A percentile compares a stretch with the other conserved stretches of the same genome.
Evolutionary conservation across 2,329 filamentous ascomycete species (phyloP).

Genomic region (Trichoderma citrinoviride): DNA sequence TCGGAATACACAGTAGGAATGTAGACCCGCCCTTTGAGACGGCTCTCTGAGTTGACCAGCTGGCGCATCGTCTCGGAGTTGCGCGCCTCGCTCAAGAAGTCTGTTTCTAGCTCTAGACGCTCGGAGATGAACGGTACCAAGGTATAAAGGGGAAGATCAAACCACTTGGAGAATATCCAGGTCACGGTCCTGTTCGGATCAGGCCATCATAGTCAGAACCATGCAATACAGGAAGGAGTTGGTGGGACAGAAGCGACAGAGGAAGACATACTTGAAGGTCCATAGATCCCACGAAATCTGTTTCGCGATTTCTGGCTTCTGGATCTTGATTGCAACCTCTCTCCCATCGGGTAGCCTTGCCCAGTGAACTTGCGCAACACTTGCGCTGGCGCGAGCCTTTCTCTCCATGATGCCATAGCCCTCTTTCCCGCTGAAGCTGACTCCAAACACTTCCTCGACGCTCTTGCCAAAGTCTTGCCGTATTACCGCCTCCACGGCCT

Average conservation of each 20-base stretch:
- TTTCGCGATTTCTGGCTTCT: slow-evolving; percentile 88
- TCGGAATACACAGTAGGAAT: slow-evolving; percentile 82
- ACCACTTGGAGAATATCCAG: slow-evolving; percentile 78
- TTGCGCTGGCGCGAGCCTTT: slow-evolving; percentile 70
- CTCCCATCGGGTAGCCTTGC: slow-evolving; percentile 79
- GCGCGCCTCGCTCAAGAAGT: slow-evolving; percentile 86
- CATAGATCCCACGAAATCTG: slow-evolving; percentile 95
- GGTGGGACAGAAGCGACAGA: no score
- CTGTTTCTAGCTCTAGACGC: slow-evolving; percentile 87
- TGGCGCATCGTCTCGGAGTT: slow-evolving; percentile 83
- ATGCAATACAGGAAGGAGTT: not conserved
- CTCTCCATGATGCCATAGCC: slow-evolving; percentile 63
- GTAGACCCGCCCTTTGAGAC: slow-evolving; percentile 78
- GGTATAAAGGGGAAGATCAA: slow-evolving; percentile 88
- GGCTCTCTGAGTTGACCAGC: slow-evolving; percentile 71
- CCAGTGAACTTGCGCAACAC: slow-evolving; percentile 97
- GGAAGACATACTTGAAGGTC: slow-evolving; percentile 74
- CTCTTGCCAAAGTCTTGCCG: slow-evolving; percentile 83
- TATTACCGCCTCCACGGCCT: slow-evolving; percentile 80
- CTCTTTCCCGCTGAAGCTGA: slow-evolving; percentile 73
- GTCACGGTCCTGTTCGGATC: slow-evolving; percentile 63
- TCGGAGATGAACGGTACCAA: slow-evolving; percentile 92
- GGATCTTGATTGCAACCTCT: slow-evolving; percentile 93
- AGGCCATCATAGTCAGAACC: not conserved
- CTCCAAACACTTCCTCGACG: slow-evolving; percentile 87